Percentiles rank a stretch among this genome's conserved stretches.
phyloP scores from a whole-genome alignment of 2,329 filamentous ascomycete species.

The Penicillium concentricum region DNA sequence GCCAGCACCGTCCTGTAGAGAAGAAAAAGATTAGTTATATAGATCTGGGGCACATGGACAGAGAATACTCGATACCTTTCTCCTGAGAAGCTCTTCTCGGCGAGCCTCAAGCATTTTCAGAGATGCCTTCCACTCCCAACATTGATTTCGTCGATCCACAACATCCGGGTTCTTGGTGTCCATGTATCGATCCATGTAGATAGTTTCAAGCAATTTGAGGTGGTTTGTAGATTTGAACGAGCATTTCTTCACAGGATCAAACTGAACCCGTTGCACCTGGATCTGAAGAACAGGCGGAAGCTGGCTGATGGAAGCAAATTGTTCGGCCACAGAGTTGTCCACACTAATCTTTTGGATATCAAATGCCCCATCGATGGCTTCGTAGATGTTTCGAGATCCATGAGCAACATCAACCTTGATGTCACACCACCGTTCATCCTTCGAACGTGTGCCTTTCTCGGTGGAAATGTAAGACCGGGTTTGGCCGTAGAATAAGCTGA shows the following conservation, averaged over 20 bases:
- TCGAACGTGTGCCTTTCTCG: constrained; percentile 46
- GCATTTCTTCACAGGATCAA: constrained; percentile 59
- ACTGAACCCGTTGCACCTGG: constrained; percentile 79
- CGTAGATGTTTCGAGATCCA: constrained; percentile 68
- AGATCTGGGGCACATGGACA: background rate
- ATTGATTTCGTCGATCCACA: constrained; percentile 63
- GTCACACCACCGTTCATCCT: constrained; percentile 62
- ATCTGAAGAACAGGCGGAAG: constrained; percentile 85
- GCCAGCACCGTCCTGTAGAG: constrained; percentile 21
- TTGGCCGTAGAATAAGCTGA: constrained; percentile 52
- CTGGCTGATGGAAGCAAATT: constrained; percentile 70
- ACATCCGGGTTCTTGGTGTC: constrained; percentile 60
- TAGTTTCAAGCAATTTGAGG: constrained; percentile 72
- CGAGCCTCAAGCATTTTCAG: constrained; percentile 56
- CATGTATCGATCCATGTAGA: constrained; percentile 89
- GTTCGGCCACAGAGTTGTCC: constrained; percentile 57
- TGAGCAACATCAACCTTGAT: constrained; percentile 60
- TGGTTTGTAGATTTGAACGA: constrained; percentile 73
- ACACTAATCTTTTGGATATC: constrained; percentile 73
- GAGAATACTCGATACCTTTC: constrained; percentile 23
- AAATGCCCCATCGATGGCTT: constrained; percentile 81
- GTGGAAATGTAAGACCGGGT: constrained; percentile 49
- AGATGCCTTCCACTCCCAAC: constrained; percentile 71
- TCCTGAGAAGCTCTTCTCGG: constrained; percentile 43
- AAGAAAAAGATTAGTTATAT: constrained; percentile 1